phyloP scores from a whole-genome alignment of 2,329 filamentous ascomycete genomes.

The Reticulascus tulasneorum region DNA sequence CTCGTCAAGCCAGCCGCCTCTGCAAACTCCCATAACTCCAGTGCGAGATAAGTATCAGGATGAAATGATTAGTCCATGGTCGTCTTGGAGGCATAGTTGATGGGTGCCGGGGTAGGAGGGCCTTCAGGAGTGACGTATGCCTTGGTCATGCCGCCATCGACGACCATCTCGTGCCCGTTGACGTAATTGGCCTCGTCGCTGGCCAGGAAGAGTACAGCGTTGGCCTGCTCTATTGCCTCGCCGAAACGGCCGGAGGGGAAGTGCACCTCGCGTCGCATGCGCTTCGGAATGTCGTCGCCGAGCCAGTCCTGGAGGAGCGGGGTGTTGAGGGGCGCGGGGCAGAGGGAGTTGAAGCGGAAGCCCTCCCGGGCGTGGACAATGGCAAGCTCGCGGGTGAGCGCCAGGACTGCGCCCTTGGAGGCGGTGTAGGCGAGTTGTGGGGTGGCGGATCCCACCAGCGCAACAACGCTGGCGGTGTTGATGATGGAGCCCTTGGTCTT shows the following conservation, averaged over 20 bases:
- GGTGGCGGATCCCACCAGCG: constrained; percentile 79
- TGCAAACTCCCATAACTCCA: too few relatives aligned
- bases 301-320: constrained; percentile 91
- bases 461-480: constrained; percentile 89
- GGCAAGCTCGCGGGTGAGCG: constrained; percentile 83
- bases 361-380: constrained; percentile 89
- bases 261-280: constrained; percentile 78
- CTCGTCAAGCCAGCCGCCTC: too few relatives aligned
- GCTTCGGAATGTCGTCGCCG: constrained; percentile 79
- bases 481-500: constrained; percentile 81
- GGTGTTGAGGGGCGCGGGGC: constrained; percentile 88
- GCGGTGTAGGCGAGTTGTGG: constrained; percentile 91
- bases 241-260: constrained; percentile 87
- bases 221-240: constrained; percentile 90
- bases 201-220: constrained; percentile 82
- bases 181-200: constrained; percentile 88
- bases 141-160: constrained; percentile 94
- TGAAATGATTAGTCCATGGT: constrained; percentile 8
- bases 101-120: constrained; percentile 46
- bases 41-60: too few relatives aligned
- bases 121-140: constrained; percentile 74
- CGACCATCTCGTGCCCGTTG: constrained; percentile 87
- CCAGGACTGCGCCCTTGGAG: constrained; percentile 87
- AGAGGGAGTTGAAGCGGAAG: constrained; percentile 86
- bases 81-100: constrained; percentile 49